Conservation (phyloP, 768 basidiomycete genomes). For the Naganishia friedmannii region DNA sequence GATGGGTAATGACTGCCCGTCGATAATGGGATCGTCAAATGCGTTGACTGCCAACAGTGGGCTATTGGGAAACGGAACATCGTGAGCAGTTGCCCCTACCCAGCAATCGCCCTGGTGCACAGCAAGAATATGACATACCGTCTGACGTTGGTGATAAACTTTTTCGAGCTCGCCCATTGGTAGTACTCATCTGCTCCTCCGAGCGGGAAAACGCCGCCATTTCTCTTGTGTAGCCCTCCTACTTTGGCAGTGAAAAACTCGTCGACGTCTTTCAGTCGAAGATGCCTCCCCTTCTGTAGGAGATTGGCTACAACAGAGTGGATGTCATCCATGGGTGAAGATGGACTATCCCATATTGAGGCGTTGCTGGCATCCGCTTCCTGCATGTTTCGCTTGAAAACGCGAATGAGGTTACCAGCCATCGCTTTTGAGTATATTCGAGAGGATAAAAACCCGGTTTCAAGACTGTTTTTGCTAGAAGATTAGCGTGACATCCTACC, state of each 20-base stretch:
- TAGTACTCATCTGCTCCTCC: slow-evolving; percentile 48
- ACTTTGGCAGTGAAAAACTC: slow-evolving; percentile 41
- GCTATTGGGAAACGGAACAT: slow-evolving; percentile 29
- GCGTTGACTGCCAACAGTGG: slow-evolving; percentile 51
- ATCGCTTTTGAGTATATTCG: slow-evolving; percentile 47
- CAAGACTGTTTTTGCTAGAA: slow-evolving; percentile 32
- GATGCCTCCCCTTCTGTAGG: slow-evolving; percentile 22
- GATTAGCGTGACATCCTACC: neutral
- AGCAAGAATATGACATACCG: slow-evolving; percentile 30
- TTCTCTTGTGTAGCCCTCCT: slow-evolving; percentile 41
- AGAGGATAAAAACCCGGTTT: slow-evolving; percentile 40
- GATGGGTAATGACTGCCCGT: slow-evolving; percentile 46
- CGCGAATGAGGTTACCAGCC: slow-evolving; percentile 42
- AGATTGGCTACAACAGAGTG: neutral
- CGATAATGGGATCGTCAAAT: slow-evolving; percentile 52
- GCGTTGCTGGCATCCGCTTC: neutral
- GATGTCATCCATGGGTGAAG: slow-evolving; percentile 1
- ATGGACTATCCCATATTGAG: neutral
- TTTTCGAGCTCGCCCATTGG: slow-evolving; percentile 46
- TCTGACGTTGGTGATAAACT: slow-evolving; percentile 40
- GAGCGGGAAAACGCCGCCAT: slow-evolving; percentile 49
- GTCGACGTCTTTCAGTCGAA: slow-evolving; percentile 43
- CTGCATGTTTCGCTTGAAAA: slow-evolving; percentile 37
- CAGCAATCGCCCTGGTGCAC: slow-evolving; percentile 26
- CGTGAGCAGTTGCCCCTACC: neutral